A percentile compares a stretch with the other conserved stretches of the same genome.
Conservation (phyloP, 2,329 filamentous ascomycete genomes). For the Penicillium sp. region DNA sequence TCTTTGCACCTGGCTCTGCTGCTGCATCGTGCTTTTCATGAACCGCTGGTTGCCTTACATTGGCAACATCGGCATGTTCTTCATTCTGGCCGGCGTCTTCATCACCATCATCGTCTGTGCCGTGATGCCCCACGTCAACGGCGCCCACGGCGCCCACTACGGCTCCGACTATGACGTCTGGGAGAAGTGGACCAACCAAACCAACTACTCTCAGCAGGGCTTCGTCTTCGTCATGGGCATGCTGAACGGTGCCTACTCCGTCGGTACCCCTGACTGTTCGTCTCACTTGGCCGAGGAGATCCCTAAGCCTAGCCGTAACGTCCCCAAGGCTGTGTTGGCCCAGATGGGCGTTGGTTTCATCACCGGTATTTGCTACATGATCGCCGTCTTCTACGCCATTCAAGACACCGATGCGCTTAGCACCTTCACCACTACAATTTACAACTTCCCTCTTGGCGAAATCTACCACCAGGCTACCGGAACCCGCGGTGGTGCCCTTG, state of each 20-base stretch:
- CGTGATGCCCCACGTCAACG: slow-evolving; percentile 49
- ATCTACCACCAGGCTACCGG: slow-evolving; percentile 49
- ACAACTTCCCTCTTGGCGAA: slow-evolving; percentile 45
- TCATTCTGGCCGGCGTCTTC: slow-evolving; percentile 51
- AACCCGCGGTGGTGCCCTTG: slow-evolving; percentile 49
- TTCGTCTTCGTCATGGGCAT: slow-evolving; percentile 63
- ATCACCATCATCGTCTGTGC: slow-evolving; percentile 51
- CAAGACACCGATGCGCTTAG: slow-evolving; percentile 32
- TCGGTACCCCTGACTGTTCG: slow-evolving; percentile 62
- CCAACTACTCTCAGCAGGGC: slow-evolving; percentile 46
- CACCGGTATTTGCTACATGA: slow-evolving; percentile 46
- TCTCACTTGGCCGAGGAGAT: slow-evolving; percentile 64
- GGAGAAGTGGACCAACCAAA: slow-evolving; percentile 50
- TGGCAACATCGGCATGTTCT: slow-evolving; percentile 52
- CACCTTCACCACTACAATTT: no score
- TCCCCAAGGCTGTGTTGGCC: slow-evolving; percentile 48
- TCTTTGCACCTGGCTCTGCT: slow-evolving; percentile 51
- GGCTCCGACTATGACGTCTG: slow-evolving; percentile 53
- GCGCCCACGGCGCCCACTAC: slow-evolving; percentile 38
- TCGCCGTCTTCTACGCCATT: slow-evolving; percentile 50
- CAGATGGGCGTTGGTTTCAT: slow-evolving; percentile 48
- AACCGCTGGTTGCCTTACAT: slow-evolving; percentile 51
- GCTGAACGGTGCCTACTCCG: slow-evolving; percentile 64
- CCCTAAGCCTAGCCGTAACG: slow-evolving; percentile 44
- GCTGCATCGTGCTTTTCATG: slow-evolving; percentile 51